Evolutionary conservation across 148 eudicot genomes (phyloP).

Genomic region (Chenopodium quinoa): DNA sequence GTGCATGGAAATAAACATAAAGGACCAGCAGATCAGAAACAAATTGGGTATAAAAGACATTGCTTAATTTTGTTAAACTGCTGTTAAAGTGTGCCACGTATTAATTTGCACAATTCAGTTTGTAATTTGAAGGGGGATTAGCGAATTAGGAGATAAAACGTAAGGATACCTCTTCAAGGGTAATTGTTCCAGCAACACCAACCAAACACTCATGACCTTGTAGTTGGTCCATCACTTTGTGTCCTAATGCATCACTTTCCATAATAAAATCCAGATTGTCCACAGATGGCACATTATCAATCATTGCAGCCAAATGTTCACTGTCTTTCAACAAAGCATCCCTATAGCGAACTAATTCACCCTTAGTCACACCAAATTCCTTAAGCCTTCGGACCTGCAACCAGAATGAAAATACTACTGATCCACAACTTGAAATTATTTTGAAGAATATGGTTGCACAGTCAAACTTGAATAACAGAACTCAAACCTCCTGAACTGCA

Average conservation of each 20-base stretch:
- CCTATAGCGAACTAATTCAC: constrained; percentile 91
- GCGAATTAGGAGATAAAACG: not conserved
- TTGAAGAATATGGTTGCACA: not conserved
- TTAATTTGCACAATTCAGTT: no score
- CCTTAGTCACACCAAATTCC: constrained; percentile 96
- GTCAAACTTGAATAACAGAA: constrained; percentile 8
- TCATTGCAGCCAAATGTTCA: constrained; percentile 98
- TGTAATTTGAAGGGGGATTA: no score
- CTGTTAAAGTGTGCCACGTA: no score
- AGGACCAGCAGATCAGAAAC: not conserved
- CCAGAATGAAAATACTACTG: constrained; percentile 12
- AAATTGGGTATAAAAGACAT: not conserved
- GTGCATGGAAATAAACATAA: not conserved
- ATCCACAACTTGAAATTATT: not conserved
- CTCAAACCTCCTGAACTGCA: constrained; percentile 93
- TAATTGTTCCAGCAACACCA: constrained; percentile 85
- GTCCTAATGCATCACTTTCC: constrained; percentile 99
- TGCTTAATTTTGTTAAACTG: no score
- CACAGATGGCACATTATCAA: constrained; percentile 91
- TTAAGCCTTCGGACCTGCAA: constrained; percentile 94
- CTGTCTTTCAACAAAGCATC: constrained; percentile 96
- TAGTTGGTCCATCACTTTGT: constrained; percentile 90
- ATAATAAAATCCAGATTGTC: constrained; percentile 91
- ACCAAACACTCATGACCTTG: constrained; percentile 95
- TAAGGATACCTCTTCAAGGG: constrained; percentile 85